Evolutionary conservation across 768 basidiomycete genomes (phyloP), one percentile per base, ranked within the genome.

Genomic region (Dioszegia hungarica): DNA sequence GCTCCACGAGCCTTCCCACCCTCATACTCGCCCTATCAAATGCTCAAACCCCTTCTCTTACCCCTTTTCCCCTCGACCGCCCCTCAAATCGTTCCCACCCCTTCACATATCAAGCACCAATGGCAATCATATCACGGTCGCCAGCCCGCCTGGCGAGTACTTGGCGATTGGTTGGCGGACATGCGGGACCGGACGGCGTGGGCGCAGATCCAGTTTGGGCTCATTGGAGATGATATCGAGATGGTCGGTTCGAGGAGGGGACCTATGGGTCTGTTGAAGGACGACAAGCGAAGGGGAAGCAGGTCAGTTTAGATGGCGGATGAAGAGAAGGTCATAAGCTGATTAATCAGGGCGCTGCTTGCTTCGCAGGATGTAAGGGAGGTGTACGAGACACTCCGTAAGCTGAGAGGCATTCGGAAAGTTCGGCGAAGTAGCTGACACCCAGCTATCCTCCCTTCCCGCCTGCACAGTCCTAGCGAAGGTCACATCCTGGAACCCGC

Each of bases 151-250:
- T 57, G 48, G 48, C 40, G 45, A 5, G 28, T 28, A 5, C 45
- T 61, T 2, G 60, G 41, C 1, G 50, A 53, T 19, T 61, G 60
- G 60, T 22, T 61, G 15, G 60, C 22, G 31, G 60, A 61, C 31
- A 57, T 61, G 56, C 29, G 60, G 17, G 60, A 53, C 40, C 20
- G 60, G 12, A 29, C 34, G 8, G 60, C 60, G 5, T 61, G 60
- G 60, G 56, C 55, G 6, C 60, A 57, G 56, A 33, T 57, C n/a
- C 40, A 56, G 11, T 61, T 61, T 36, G 60, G 47, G 12, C 36
- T 61, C 17, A 40, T 54, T 9, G 56, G 48, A 3, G 56, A 39
- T n/a, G 44, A 53, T 11, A 43, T 57, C 24, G 60, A 61, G 51
- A 27, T 44, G 43, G 27, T 38, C 6, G 54, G 59, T 5, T 20